phyloP scores from a whole-genome alignment of 768 basidiomycete species.

The Suillus alpinus region DNA sequence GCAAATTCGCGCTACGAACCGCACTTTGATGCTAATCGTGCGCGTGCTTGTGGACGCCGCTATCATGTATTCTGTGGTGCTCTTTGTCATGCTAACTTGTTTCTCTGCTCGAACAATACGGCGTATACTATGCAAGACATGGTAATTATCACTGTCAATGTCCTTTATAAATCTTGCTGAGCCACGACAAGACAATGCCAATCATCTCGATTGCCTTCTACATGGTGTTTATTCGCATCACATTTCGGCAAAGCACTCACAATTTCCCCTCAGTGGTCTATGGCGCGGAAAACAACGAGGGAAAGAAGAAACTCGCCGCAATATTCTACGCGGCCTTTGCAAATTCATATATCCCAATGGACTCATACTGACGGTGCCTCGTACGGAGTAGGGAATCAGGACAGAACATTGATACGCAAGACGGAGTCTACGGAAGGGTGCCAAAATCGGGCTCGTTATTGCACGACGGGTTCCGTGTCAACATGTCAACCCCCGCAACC shows the following conservation, averaged over 20 bases:
- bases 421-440: slow-evolving; percentile 32
- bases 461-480: slow-evolving; percentile 83
- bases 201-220: slow-evolving; percentile 25
- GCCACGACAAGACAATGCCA: slow-evolving; percentile 12
- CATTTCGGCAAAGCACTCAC: slow-evolving; percentile 7
- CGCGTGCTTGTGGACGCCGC: slow-evolving; percentile 2
- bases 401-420: too few relatives aligned
- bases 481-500: slow-evolving; percentile 88
- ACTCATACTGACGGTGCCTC: not conserved
- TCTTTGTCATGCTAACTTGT: slow-evolving; percentile 3
- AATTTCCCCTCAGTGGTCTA: too few relatives aligned
- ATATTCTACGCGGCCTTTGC: not conserved
- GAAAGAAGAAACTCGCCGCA: not conserved
- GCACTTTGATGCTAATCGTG: not conserved
- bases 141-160: slow-evolving; percentile 1
- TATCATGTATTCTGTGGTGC: slow-evolving; percentile 5
- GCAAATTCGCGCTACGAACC: not conserved
- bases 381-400: too few relatives aligned
- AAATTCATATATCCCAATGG: not conserved
- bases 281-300: too few relatives aligned
- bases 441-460: slow-evolving; percentile 85
- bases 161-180: not conserved
- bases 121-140: slow-evolving; percentile 3
- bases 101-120: slow-evolving; percentile 3
- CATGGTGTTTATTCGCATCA: slow-evolving; percentile 24